Base-by-base conservation (phyloP, 495 filamentous ascomycete genomes). In the Cercophora sp. region DNA sequence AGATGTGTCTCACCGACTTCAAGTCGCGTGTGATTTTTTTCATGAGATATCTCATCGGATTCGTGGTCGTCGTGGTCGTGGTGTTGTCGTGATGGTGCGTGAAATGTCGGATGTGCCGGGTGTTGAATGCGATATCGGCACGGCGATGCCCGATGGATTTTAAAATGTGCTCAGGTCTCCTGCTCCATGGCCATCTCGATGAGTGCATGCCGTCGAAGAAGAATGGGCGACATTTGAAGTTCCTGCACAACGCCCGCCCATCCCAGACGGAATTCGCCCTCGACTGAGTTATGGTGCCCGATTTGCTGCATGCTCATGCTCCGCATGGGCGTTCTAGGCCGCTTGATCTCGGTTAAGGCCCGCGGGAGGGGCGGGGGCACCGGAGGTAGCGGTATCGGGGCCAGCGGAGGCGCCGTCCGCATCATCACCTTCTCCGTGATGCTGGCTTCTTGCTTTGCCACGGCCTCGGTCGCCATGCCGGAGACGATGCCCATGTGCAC, bases 191-290 rank as follows among this genome's bases (percentile, higher is more conserved):
- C 60, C 53, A 59, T 63, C 57, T 81, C 78, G 55, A 79, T 75
- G 16, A 71, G 77, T 4, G 76, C 72, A 50, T 78, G 78, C 41
- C 78, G 67, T 48, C 74, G 71, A 23, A 71, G 71, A 62, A 81
- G 67, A 49, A 74, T 43, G 0, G 78, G 78, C 11, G 71, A 75
- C 39, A 59, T 70, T 56, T 81, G 77, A 15, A 81, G 57, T 47
- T 81, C 78, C 25, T 68, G 62, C 26, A 81, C 71, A 9, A 81
- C 78, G 11, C 77, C 77, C 4, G 70, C 73, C 78, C 78, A 81
- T 26, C 76, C 76, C 45, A 57, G 58, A 22, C 69, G 63, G 19
- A 75, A 73, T 18, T 41, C 53, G 2, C 63, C 63, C 41, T 68
- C 70, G 10, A 65, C 51, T 9, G 59, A 60, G 27, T 72, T 72